These are phyloP conservation scores for Tolypocladium pustulatum DNA, from an alignment of 2,329 filamentous ascomycete genomes.

Conservation along the genomic window DNA sequence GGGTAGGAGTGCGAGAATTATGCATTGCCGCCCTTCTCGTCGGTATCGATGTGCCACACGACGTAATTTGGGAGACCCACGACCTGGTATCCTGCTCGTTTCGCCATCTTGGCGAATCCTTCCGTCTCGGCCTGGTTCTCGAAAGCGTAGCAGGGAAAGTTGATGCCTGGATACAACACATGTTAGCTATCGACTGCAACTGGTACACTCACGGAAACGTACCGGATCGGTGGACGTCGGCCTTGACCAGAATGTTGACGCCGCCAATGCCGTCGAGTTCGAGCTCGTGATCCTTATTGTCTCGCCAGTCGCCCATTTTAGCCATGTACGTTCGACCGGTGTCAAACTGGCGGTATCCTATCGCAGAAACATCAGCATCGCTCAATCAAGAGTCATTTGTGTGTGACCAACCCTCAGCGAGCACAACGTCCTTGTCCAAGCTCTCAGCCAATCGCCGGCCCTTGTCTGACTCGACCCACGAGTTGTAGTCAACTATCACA, in stretches of 20 bases:
- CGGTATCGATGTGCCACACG: conserved; percentile 96
- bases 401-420: conserved; percentile 66
- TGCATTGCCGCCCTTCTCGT: conserved; percentile 80
- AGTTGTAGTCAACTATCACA: conserved; percentile 85
- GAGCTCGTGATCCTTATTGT: conserved; percentile 86
- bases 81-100: conserved; percentile 86
- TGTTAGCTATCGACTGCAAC: background rate
- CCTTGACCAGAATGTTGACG: conserved; percentile 96
- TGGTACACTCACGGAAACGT: conserved; percentile 17
- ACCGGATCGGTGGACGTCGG: conserved; percentile 93
- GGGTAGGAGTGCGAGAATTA: conserved; percentile 15
- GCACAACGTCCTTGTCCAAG: conserved; percentile 68
- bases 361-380: conserved; percentile 9
- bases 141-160: conserved; percentile 93
- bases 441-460: conserved; percentile 62
- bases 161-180: conserved; percentile 57
- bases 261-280: conserved; percentile 92
- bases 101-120: conserved; percentile 98
- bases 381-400: background rate
- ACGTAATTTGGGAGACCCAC: conserved; percentile 93
- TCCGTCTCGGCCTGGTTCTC: conserved; percentile 99
- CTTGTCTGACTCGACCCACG: conserved; percentile 90
- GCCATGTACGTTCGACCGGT: conserved; percentile 88
- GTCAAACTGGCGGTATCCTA: conserved; percentile 85
- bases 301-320: conserved; percentile 80